Evolutionary conservation across 768 basidiomycete species (phyloP), one percentile per base, ranked within the genome.

Genomic region (Leccinum sublutescens): DNA sequence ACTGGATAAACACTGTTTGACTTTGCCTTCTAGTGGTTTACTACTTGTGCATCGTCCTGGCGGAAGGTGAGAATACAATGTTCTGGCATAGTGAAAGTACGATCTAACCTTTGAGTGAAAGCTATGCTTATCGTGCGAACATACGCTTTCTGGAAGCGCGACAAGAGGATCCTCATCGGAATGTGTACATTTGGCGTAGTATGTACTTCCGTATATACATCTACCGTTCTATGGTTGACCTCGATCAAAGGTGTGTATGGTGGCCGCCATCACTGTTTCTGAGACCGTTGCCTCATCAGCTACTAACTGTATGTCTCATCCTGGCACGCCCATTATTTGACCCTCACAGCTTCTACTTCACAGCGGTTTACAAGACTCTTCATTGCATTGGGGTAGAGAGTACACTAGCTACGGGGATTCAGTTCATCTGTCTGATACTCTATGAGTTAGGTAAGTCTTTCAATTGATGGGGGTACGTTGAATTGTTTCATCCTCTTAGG

Each of bases 91-190:
- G 9, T 21, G 19, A 25, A 50, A 47, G n/a, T 19, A 21, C 43
- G 38, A 33, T 50, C 19, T 12, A 56, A 23, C 21, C n/a, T 12
- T 21, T 15, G 19, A 17, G 11, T 12, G 5, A 40, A 25, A 66
- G 65, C 19, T 1, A 66, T 66, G 57, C 60, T 67, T 40, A 52
- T 64, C 10, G 58, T 67, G 21, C 63, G 66, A 29, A 67, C 66
- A 38, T 67, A 64, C 10, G 60, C 49, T 1, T 60, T 67, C 54
- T 67, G 66, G 66, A 57, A 59, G 6, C 36, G 49, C 12, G 19
- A 62, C 19, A 67, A 31, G 66, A 67, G 23, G 55, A 52, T 67
- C 14, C 66, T 67, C 4, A 38, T 62, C 6, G 60, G 66, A 43
- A 64, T 58, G 52, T 61, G 62, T 19, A 43, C 48, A 17, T 57